Conservation (phyloP, 352 stramenopile species). For the Aphanomyces stellatus region DNA sequence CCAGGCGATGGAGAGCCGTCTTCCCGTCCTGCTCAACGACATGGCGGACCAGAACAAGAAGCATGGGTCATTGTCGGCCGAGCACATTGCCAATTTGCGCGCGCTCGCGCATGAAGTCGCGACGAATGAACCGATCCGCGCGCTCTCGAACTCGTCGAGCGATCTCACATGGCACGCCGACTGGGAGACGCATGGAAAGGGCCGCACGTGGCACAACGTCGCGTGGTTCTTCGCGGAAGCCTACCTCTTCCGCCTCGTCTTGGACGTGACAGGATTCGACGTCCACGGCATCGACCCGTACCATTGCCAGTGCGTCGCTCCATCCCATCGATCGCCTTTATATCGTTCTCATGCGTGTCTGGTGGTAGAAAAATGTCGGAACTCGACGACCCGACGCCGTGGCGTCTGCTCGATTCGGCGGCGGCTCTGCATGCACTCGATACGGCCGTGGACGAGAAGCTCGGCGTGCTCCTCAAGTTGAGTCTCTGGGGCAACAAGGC, state of each 20-base stretch:
- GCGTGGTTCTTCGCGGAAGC: constrained; percentile 67
- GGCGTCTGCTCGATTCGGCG: constrained; percentile 47
- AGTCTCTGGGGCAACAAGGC: constrained; percentile 74
- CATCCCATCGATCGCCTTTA: background rate
- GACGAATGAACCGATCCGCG: constrained; percentile 32
- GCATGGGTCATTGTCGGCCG: constrained; percentile 24
- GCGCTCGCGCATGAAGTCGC: constrained; percentile 41
- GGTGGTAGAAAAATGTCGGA: constrained; percentile 50
- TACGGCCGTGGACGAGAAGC: constrained; percentile 26
- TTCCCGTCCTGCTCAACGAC: constrained; percentile 49
- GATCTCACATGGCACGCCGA: constrained; percentile 30
- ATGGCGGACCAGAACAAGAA: constrained; percentile 39
- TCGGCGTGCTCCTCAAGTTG: constrained; percentile 54
- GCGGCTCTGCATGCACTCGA: constrained; percentile 23
- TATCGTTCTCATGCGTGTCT: background rate
- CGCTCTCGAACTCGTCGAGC: constrained; percentile 30
- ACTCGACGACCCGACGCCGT: constrained; percentile 41
- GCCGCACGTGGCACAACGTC: constrained; percentile 61
- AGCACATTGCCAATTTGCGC: constrained; percentile 31
- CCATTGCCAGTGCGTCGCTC: constrained; percentile 39
- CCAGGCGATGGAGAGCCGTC: constrained; percentile 47
- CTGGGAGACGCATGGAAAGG: constrained; percentile 32
- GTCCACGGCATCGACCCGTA: constrained; percentile 54
- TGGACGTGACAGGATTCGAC: constrained; percentile 56
- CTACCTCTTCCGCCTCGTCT: constrained; percentile 65